phyloP scores from a whole-genome alignment of 2,329 filamentous ascomycete species.

The Apiospora koreana region DNA sequence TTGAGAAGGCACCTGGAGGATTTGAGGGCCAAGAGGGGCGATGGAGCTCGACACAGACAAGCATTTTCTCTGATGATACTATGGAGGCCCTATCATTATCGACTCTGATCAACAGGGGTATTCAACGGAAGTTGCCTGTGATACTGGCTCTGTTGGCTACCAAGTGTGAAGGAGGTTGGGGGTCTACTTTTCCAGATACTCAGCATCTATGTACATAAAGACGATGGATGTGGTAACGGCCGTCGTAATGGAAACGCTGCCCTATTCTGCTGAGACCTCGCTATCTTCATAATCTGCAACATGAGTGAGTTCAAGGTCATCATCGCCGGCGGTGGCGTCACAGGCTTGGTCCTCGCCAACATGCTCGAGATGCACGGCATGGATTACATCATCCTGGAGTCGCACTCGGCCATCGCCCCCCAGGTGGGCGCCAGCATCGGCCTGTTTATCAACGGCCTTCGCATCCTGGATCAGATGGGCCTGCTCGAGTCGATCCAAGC shows the following conservation, averaged over 20 bases:
- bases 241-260: neutral
- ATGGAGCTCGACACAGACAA: neutral
- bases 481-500: slow-evolving; percentile 29
- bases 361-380: slow-evolving; percentile 46
- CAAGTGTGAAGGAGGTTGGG: neutral
- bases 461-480: slow-evolving; percentile 53
- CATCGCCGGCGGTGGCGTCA: slow-evolving; percentile 51
- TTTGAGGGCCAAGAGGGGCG: neutral
- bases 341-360: slow-evolving; percentile 47
- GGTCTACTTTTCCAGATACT: neutral
- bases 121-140: neutral
- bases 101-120: neutral
- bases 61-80: neutral
- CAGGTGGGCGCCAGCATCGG: slow-evolving; percentile 50
- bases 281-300: neutral
- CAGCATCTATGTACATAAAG: neutral
- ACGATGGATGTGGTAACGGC: neutral
- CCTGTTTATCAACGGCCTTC: slow-evolving; percentile 41
- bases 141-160: neutral
- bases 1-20: neutral
- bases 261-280: too few species aligned
- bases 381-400: slow-evolving; percentile 52
- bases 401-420: slow-evolving; percentile 41
- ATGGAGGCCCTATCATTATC: neutral
- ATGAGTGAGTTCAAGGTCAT: slow-evolving; percentile 37